Conservation (phyloP, 805 yeast species). For the Yarrowia keelungensis region DNA sequence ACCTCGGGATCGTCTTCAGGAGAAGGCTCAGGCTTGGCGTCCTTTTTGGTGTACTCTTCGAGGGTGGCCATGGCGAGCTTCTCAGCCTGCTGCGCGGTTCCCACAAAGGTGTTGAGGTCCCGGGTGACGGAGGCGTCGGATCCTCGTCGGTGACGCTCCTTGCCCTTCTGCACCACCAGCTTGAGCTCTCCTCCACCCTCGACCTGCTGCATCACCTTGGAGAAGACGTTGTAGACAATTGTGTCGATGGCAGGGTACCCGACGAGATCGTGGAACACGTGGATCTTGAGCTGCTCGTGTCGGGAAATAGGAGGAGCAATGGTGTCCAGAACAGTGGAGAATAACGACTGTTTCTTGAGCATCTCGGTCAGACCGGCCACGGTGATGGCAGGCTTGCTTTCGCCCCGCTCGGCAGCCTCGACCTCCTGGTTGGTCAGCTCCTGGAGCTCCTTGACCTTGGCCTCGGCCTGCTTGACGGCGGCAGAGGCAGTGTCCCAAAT, state of each 20-base stretch:
- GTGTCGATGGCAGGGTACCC: conserved; percentile 58
- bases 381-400: conserved; percentile 35
- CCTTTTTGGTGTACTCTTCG: conserved; percentile 65
- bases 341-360: conserved; percentile 46
- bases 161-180: conserved; percentile 58
- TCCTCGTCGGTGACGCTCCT: conserved; percentile 51
- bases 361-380: conserved; percentile 44
- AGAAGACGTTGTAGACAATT: conserved; percentile 59
- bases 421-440: conserved; percentile 44
- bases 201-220: conserved; percentile 68
- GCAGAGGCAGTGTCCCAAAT: conserved; percentile 53
- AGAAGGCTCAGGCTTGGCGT: conserved; percentile 42
- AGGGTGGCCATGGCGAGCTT: conserved; percentile 87
- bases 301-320: conserved; percentile 56
- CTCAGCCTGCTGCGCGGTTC: conserved; percentile 82
- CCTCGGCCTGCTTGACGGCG: conserved; percentile 55
- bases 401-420: conserved; percentile 41
- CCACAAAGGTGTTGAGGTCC: conserved; percentile 73
- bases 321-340: conserved; percentile 52
- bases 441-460: conserved; percentile 51
- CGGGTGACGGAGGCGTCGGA: conserved; percentile 50
- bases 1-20: conserved; percentile 42
- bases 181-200: conserved; percentile 69
- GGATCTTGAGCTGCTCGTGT: conserved; percentile 55
- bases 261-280: conserved; percentile 56